phyloP scores from a whole-genome alignment of 2,329 filamentous ascomycete species.

The Fusarium sp. region DNA sequence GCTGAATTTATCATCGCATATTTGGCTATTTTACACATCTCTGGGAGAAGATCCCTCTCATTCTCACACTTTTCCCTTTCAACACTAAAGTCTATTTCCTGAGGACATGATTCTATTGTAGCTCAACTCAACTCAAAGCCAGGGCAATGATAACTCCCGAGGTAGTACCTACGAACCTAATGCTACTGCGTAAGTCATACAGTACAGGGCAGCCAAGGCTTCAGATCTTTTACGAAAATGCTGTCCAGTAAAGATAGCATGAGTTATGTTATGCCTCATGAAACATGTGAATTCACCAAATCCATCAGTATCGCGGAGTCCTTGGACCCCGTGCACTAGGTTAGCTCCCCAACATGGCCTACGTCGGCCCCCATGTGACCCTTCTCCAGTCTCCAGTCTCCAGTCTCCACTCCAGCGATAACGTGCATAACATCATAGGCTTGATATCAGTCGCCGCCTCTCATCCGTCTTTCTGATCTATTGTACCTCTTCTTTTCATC shows the following conservation, averaged over 20 bases:
- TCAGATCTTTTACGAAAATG: not conserved
- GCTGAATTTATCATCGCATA: too few species aligned
- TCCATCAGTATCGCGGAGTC: not conserved
- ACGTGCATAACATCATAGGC: constrained; percentile 47
- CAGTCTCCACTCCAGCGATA: constrained; percentile 32
- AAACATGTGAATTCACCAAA: constrained; percentile 12
- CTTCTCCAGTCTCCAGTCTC: constrained; percentile 30
- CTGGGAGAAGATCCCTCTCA: too few species aligned
- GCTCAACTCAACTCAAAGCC: too few species aligned
- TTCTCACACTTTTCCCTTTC: too few species aligned
- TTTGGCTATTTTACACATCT: too few species aligned
- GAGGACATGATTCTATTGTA: not conserved
- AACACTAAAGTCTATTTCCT: too few species aligned
- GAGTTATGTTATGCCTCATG: not conserved
- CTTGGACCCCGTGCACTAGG: constrained; percentile 18
- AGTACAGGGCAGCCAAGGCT: not conserved
- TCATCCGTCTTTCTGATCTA: constrained; percentile 14
- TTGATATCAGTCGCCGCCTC: constrained; percentile 33
- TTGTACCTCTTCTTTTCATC: constrained; percentile 19
- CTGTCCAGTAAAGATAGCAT: not conserved
- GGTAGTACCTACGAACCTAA: not conserved
- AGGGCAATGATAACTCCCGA: not conserved
- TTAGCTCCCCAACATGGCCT: constrained; percentile 25
- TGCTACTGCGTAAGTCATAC: not conserved
- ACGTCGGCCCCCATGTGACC: constrained; percentile 30